Evolutionary conservation across 306 rosid genomes (phyloP).

Genomic region (Sophora flavescens): DNA sequence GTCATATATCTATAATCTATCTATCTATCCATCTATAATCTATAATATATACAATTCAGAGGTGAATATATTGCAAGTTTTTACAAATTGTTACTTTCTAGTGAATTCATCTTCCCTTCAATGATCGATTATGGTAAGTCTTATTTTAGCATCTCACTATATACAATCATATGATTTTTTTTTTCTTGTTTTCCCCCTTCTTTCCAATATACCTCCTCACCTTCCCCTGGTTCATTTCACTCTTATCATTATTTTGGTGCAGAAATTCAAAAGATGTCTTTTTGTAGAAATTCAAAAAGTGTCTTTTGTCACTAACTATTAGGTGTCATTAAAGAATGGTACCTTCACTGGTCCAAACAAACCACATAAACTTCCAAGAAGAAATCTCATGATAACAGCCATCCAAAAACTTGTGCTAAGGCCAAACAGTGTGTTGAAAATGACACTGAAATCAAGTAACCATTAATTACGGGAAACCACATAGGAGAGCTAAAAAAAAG

Average conservation of each 20-base stretch:
- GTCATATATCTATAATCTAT: neutral
- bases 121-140: too few species aligned
- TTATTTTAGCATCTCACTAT: too few species aligned
- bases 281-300: too few species aligned
- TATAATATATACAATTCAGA: too few species aligned
- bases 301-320: neutral
- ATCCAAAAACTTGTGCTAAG: constrained; percentile 89
- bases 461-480: neutral
- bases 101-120: too few species aligned
- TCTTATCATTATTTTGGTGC: too few species aligned
- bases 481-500: constrained; percentile 14
- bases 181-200: too few species aligned
- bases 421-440: constrained; percentile 91
- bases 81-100: neutral
- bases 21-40: too few species aligned
- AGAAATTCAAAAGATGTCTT: too few species aligned
- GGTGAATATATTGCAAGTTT: neutral
- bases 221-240: too few species aligned
- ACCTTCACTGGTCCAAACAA: constrained; percentile 93
- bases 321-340: constrained; percentile 1
- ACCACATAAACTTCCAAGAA: constrained; percentile 88
- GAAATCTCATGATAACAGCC: constrained; percentile 81
- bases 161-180: too few species aligned
- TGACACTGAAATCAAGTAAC: constrained; percentile 58
- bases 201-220: too few species aligned